phyloP scores from a whole-genome alignment of 2,329 filamentous ascomycete genomes.

The Laburnicola sp. region DNA sequence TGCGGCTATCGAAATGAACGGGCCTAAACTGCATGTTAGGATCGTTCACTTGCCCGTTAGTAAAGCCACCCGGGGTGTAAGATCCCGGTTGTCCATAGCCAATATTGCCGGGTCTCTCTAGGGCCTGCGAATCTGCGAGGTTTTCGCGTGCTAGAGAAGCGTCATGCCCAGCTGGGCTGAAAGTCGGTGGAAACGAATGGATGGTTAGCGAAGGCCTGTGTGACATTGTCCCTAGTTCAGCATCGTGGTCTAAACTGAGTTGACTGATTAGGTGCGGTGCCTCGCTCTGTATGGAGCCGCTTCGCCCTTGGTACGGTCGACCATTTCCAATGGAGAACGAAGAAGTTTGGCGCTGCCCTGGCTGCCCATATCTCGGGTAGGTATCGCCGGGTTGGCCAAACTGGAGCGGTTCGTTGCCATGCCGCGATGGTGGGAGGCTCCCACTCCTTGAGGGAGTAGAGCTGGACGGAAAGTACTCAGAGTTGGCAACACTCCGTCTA shows the following conservation, averaged over 20 bases:
- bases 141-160: constrained; percentile 27
- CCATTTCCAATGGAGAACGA: constrained; percentile 56
- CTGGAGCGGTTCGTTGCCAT: constrained; percentile 48
- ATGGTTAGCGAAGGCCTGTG: constrained; percentile 42
- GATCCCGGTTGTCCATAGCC: constrained; percentile 27
- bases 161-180: constrained; percentile 27
- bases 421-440: constrained; percentile 60
- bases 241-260: constrained; percentile 40
- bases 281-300: constrained; percentile 45
- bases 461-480: constrained; percentile 52
- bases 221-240: constrained; percentile 35
- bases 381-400: constrained; percentile 37
- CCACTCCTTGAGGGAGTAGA: constrained; percentile 56
- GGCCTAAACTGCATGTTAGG: constrained; percentile 46
- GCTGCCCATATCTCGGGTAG: constrained; percentile 32
- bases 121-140: constrained; percentile 28
- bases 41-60: constrained; percentile 32
- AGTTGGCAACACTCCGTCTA: constrained; percentile 43
- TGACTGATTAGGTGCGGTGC: constrained; percentile 41
- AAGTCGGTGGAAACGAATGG: constrained; percentile 28
- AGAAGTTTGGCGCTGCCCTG: constrained; percentile 50
- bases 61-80: constrained; percentile 43
- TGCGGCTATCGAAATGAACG: constrained; percentile 38
- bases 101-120: constrained; percentile 24
- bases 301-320: constrained; percentile 43